These are phyloP conservation scores for Exserohilum turcica DNA, from an alignment of 2,329 filamentous ascomycete species.

Conservation along the genomic window DNA sequence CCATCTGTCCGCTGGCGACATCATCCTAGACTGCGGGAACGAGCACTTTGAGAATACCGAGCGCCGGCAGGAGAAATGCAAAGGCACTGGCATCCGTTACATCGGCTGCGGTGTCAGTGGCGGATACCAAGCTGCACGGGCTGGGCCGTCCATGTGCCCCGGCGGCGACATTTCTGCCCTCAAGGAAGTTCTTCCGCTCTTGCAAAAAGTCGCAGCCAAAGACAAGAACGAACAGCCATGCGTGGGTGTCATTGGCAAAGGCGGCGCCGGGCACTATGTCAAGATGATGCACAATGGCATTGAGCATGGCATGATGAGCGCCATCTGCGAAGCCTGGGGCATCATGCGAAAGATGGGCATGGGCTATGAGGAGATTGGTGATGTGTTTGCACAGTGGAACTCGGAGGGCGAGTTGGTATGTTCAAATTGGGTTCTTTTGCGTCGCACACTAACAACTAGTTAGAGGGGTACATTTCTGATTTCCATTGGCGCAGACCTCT, in stretches of 20 bases:
- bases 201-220: constrained; percentile 67
- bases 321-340: constrained; percentile 68
- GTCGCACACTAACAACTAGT: constrained; percentile 2
- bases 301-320: constrained; percentile 72
- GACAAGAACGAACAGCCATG: constrained; percentile 64
- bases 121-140: constrained; percentile 69
- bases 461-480: constrained; percentile 65
- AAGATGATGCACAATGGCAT: constrained; percentile 81
- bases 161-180: constrained; percentile 64
- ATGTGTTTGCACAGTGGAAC: constrained; percentile 67
- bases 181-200: constrained; percentile 64
- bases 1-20: constrained; percentile 63
- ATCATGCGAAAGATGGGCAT: constrained; percentile 65
- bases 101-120: constrained; percentile 72
- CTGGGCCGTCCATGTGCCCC: constrained; percentile 70
- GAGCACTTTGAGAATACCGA: constrained; percentile 71
- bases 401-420: constrained; percentile 60
- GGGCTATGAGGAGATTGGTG: constrained; percentile 63
- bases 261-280: constrained; percentile 71
- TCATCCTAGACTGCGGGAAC: constrained; percentile 72
- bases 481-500: constrained; percentile 66
- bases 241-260: constrained; percentile 64
- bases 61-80: constrained; percentile 63
- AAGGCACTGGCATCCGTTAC: constrained; percentile 64
- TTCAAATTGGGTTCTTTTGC: neutral